A percentile compares a stretch with the other conserved stretches of the same genome.
These are phyloP conservation scores for Ophidiomyces ophidiicola DNA, from an alignment of 2,329 filamentous ascomycete species.

Conservation along the genomic window DNA sequence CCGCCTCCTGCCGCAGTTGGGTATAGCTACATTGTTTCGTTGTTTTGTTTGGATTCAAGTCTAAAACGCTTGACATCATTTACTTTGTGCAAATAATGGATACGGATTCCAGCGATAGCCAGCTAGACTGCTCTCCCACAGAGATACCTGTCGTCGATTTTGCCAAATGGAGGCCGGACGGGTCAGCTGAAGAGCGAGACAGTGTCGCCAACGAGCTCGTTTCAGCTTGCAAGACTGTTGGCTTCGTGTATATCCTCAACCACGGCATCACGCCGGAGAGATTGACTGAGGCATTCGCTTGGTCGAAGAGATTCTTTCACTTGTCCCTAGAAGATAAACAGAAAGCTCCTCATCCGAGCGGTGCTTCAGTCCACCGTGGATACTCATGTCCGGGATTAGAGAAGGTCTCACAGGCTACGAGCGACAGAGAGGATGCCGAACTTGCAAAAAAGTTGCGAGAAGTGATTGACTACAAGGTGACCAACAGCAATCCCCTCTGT, in stretches of 20 bases:
- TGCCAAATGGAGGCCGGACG: slow-evolving; percentile 24
- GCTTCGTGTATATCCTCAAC: slow-evolving; percentile 39
- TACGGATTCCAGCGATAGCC: background rate
- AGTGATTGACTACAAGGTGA: slow-evolving; percentile 42
- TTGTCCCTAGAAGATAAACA: slow-evolving; percentile 37
- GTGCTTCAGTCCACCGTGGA: slow-evolving; percentile 41
- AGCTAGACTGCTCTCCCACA: background rate
- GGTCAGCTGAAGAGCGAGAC: slow-evolving; percentile 21
- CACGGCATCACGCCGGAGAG: slow-evolving; percentile 33
- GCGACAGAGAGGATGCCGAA: slow-evolving; percentile 32
- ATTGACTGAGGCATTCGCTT: slow-evolving; percentile 35
- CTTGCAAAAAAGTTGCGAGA: slow-evolving; percentile 29
- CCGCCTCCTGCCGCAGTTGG: too few relatives aligned
- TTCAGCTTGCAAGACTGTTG: slow-evolving; percentile 34
- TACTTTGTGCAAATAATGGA: too few relatives aligned
- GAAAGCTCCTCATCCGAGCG: slow-evolving; percentile 39
- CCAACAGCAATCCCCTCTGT: slow-evolving; percentile 9
- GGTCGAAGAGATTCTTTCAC: slow-evolving; percentile 34
- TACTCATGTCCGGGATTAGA: slow-evolving; percentile 45
- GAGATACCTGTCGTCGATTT: slow-evolving; percentile 33
- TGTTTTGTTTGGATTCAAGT: too few relatives aligned
- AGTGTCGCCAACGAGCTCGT: slow-evolving; percentile 31
- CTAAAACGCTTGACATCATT: too few relatives aligned
- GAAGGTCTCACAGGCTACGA: slow-evolving; percentile 40
- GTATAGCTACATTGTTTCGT: too few relatives aligned